Conservation (phyloP, 2,329 filamentous ascomycete genomes). For the Talaromyces sp. region DNA sequence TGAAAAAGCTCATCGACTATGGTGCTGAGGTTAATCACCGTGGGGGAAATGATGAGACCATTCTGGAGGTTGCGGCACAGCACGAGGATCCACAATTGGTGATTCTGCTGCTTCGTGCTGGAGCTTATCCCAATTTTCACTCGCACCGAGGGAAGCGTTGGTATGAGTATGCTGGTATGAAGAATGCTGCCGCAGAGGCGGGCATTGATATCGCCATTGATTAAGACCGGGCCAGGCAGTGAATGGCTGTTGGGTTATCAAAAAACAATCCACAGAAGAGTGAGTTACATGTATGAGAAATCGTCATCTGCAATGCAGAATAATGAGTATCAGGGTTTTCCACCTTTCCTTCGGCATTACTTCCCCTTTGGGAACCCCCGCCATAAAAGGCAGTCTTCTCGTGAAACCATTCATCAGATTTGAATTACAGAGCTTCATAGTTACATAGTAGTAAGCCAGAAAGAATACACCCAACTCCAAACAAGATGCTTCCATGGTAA, state of each 20-base stretch:
- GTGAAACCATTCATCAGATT: background rate
- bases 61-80: background rate
- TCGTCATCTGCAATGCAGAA: too few relatives aligned
- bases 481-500: conserved; percentile 6
- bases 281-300: background rate
- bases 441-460: background rate
- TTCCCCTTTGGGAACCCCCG: too few relatives aligned
- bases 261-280: background rate
- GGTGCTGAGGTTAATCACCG: background rate
- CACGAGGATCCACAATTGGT: background rate
- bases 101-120: background rate
- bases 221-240: background rate
- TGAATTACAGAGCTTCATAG: background rate
- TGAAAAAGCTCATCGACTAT: background rate
- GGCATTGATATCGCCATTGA: background rate
- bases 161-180: background rate
- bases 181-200: background rate
- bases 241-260: background rate
- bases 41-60: background rate
- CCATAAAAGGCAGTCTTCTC: too few relatives aligned
- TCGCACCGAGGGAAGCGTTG: background rate
- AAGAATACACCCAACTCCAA: conserved; percentile 6
- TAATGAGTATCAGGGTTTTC: too few relatives aligned
- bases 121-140: background rate
- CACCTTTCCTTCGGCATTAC: too few relatives aligned